phyloP scores from a whole-genome alignment of 2,329 filamentous ascomycete species.

The Fonsecaea pugnacius region DNA sequence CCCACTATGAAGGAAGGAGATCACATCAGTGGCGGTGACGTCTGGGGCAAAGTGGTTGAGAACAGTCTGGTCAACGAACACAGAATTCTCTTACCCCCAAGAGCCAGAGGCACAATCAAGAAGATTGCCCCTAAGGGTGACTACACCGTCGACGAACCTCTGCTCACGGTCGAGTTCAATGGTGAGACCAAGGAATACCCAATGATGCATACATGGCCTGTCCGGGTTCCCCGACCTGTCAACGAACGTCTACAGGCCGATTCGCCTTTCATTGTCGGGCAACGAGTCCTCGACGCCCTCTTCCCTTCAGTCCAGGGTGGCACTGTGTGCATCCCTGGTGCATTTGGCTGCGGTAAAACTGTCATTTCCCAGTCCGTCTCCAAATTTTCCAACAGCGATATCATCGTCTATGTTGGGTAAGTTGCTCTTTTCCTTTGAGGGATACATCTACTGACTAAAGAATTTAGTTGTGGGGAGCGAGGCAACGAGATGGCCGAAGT shows the following conservation, averaged over 20 bases:
- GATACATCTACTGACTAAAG: constrained; percentile 18
- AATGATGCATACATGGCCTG: constrained; percentile 99
- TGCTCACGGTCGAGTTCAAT: constrained; percentile 95
- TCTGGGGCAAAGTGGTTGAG: constrained; percentile 93
- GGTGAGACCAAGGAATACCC: constrained; percentile 90
- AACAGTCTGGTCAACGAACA: constrained; percentile 94
- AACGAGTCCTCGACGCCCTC: constrained; percentile 92
- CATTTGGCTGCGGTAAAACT: constrained; percentile 98
- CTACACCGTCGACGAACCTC: constrained; percentile 92
- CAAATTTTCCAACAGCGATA: constrained; percentile 99
- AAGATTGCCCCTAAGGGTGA: constrained; percentile 85
- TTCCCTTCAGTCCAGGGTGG: constrained; percentile 97
- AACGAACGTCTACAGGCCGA: constrained; percentile 90
- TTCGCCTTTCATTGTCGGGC: constrained; percentile 91
- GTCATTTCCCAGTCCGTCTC: constrained; percentile 98
- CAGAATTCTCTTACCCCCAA: constrained; percentile 88
- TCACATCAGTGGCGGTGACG: constrained; percentile 93
- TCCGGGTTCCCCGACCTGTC: constrained; percentile 89
- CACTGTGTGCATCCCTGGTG: constrained; percentile 96
- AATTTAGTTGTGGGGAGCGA: constrained; percentile 77
- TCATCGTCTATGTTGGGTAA: constrained; percentile 92
- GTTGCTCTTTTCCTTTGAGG: constrained; percentile 4
- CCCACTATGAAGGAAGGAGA: constrained; percentile 91
- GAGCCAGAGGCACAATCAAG: constrained; percentile 89
- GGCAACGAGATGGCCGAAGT: constrained; percentile 99